Conservation (phyloP, 2,329 filamentous ascomycete genomes). For the Eutypa lata region DNA sequence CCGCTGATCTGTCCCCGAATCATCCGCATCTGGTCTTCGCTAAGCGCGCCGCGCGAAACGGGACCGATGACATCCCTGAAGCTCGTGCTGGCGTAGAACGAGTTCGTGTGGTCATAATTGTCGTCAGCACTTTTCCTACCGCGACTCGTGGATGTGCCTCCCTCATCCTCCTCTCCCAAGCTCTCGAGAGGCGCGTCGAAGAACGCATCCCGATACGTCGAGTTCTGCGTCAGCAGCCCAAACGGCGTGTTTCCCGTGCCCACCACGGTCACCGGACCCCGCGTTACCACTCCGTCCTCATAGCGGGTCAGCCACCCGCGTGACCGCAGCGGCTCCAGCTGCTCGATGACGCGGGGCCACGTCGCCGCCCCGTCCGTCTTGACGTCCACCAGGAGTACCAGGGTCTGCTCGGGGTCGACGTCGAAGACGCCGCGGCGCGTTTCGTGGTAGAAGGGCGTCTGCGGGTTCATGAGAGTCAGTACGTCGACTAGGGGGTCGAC, state of each 20-base stretch:
- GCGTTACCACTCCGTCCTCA: slow-evolving; percentile 46
- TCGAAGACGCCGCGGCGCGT: slow-evolving; percentile 54
- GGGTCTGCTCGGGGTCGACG: slow-evolving; percentile 46
- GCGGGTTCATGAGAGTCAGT: slow-evolving; percentile 51
- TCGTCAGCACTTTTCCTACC: no score
- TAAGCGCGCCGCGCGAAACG: slow-evolving; percentile 38
- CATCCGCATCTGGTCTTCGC: slow-evolving; percentile 34
- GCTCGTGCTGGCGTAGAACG: slow-evolving; percentile 56
- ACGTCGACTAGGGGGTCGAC: slow-evolving; percentile 60
- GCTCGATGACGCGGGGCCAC: slow-evolving; percentile 49
- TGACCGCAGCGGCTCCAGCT: slow-evolving; percentile 57
- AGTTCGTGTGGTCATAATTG: slow-evolving; percentile 47
- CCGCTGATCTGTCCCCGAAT: slow-evolving; percentile 41
- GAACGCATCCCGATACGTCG: slow-evolving; percentile 58
- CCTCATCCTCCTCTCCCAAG: slow-evolving; percentile 25
- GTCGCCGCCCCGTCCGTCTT: slow-evolving; percentile 56
- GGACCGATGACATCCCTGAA: slow-evolving; percentile 48
- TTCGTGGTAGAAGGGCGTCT: slow-evolving; percentile 36
- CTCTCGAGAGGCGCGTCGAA: slow-evolving; percentile 61
- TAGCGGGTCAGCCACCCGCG: slow-evolving; percentile 55
- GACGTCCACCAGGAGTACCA: slow-evolving; percentile 66
- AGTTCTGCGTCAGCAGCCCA: slow-evolving; percentile 48
- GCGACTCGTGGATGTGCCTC: no score
- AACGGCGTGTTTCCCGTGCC: slow-evolving; percentile 65
- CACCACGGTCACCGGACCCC: slow-evolving; percentile 64